phyloP scores from a whole-genome alignment of 768 basidiomycete species.

The Agaricus sinodeliciosus region DNA sequence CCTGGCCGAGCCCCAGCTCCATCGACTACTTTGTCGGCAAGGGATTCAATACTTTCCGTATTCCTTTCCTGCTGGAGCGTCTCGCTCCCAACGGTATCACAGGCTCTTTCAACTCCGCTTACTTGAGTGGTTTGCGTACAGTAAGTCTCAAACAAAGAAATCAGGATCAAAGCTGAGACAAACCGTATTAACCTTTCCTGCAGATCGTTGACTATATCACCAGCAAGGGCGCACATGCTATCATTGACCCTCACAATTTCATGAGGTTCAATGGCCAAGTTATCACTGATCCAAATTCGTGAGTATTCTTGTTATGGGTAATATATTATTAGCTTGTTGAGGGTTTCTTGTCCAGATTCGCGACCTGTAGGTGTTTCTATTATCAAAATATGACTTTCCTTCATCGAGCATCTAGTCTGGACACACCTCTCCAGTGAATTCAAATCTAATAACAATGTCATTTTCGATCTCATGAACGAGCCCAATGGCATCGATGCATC shows the following conservation, averaged over 20 bases:
- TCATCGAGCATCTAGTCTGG: slow-evolving; percentile 36
- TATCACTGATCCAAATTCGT: slow-evolving; percentile 44
- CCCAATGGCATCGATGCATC: slow-evolving; percentile 51
- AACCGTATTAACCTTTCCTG: not conserved
- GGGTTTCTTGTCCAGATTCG: slow-evolving; percentile 28
- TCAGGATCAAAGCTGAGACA: not conserved
- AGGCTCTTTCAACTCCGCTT: slow-evolving; percentile 45
- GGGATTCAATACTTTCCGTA: slow-evolving; percentile 58
- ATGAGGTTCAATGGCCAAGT: slow-evolving; percentile 50
- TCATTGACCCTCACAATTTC: slow-evolving; percentile 58
- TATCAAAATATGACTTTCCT: not conserved
- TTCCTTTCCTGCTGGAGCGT: slow-evolving; percentile 56
- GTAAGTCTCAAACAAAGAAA: slow-evolving; percentile 19
- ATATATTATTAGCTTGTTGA: not conserved
- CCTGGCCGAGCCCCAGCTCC: slow-evolving; percentile 38
- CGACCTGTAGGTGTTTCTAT: slow-evolving; percentile 32
- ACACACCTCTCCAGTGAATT: slow-evolving; percentile 48
- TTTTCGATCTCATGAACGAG: slow-evolving; percentile 66
- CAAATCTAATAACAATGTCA: slow-evolving; percentile 43
- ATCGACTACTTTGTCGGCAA: slow-evolving; percentile 47
- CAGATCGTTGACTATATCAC: slow-evolving; percentile 58
- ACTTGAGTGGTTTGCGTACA: slow-evolving; percentile 42
- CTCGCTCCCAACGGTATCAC: slow-evolving; percentile 46
- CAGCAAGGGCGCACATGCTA: slow-evolving; percentile 47
- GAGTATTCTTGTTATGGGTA: slow-evolving; percentile 15